Conservation (phyloP, 257 asterid genomes). For the Euphrasia confusa region DNA sequence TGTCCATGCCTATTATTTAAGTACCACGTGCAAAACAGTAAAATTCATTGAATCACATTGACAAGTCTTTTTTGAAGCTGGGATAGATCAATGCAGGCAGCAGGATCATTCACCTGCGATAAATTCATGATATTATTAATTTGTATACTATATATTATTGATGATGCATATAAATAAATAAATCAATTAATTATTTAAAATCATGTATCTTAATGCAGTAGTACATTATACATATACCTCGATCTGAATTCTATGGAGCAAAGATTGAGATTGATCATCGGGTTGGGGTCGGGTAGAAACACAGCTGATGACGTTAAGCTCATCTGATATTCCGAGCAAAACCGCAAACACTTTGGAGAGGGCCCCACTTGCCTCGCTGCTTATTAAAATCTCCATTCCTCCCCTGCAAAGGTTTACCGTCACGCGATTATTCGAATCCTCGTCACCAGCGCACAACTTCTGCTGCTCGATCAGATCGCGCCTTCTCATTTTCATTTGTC, state of each 20-base stretch:
- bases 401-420: constrained; percentile 20
- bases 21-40: not conserved
- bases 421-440: not conserved
- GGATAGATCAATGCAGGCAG: constrained; percentile 20
- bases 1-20: too few relatives aligned
- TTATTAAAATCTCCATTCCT: constrained; percentile 34
- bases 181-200: not conserved
- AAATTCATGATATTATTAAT: too few relatives aligned
- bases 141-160: too few relatives aligned
- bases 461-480: constrained; percentile 24
- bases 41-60: constrained; percentile 10
- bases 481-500: constrained; percentile 28
- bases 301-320: constrained; percentile 28
- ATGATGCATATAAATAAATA: too few relatives aligned
- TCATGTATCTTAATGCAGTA: not conserved
- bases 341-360: constrained; percentile 34
- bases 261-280: not conserved
- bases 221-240: constrained; percentile 19
- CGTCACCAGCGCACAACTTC: not conserved
- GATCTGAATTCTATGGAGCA: constrained; percentile 30
- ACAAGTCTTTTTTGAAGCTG: constrained; percentile 22
- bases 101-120: constrained; percentile 19
- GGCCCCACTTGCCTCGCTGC: constrained; percentile 15
- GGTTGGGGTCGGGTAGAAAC: constrained; percentile 14
- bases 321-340: constrained; percentile 16